phyloP scores from a whole-genome alignment of 208 protist genomes.

The Trypanosoma theileri region DNA sequence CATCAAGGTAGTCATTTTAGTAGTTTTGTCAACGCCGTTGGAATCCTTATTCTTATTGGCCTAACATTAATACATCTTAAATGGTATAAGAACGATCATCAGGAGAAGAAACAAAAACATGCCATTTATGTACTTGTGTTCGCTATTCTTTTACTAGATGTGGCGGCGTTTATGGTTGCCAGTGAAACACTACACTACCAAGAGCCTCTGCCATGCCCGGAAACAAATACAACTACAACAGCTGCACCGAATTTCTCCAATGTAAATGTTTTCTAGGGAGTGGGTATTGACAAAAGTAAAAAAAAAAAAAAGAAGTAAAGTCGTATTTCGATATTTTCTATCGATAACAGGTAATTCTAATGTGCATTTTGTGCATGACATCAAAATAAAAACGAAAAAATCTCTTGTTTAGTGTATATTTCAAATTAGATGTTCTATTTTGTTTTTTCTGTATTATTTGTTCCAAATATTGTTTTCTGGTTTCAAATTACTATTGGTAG shows the following conservation, averaged over 20 bases:
- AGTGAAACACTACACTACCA: background rate
- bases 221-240: background rate
- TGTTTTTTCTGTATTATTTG: too few relatives aligned
- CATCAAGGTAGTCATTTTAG: background rate
- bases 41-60: background rate
- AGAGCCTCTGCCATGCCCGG: background rate
- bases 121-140: background rate
- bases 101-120: background rate
- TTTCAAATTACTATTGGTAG: background rate
- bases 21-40: background rate
- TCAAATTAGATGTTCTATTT: too few relatives aligned
- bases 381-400: too few relatives aligned
- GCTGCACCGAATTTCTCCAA: background rate
- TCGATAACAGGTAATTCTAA: too few relatives aligned
- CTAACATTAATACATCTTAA: background rate
- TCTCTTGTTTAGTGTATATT: too few relatives aligned
- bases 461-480: too few relatives aligned
- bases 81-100: background rate
- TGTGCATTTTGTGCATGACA: too few relatives aligned
- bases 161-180: background rate
- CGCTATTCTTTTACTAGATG: background rate
- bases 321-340: background rate
- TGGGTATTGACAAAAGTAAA: background rate
- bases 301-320: slow-evolving; percentile 2
- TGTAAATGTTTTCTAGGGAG: background rate